Evolutionary conservation across 345 rosid species (phyloP), one percentile per base, ranked within the genome.

Genomic region (Murraya paniculata): DNA sequence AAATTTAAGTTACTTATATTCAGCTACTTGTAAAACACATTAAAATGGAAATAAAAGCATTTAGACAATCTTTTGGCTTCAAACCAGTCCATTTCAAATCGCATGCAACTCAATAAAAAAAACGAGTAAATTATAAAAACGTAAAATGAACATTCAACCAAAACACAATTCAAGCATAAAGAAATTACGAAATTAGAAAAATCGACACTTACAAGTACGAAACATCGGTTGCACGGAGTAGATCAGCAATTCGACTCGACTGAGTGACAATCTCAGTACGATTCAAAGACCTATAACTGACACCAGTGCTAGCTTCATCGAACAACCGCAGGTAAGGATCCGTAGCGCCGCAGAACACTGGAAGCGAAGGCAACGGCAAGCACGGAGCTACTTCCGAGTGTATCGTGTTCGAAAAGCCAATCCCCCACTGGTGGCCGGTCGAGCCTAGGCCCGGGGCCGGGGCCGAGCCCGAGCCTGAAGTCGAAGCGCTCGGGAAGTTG

Each of bases 331-430:
- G 83, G 79, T 84, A 88, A 36, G 90, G 94, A 81, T 88, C 91
- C 69, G 90, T 81, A 9, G 98, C 91, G 53, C 98, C 98, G 76
- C 89, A 92, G 86, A 92, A 91, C 45, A 94, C 88, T 7, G 98
- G 98, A 68, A 94, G 86, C 79, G 93, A 96, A 24, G 97, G 99
- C 82, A 96, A 72, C 64, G 98, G 95, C 89, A 96, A 86, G 86
- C 92, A 88, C 82, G 94, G 92, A 60, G 92, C 95, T 10, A 94
- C 91, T 78, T 96, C 99, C 58, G 99, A 94, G 89, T 96, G 94
- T 33, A 93, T 84, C 3, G 97, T 94, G 85, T 96, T 96, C 77
- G 98, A 88, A 25, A 96, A 83, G 11, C 98, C 97, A 78, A 96
- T 90, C 68, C 97, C 99, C 55, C 86, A 76, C 78, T 82, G 87